Percentiles rank a stretch among this genome's conserved stretches.
Evolutionary conservation across 345 rosid species (phyloP).

Genomic region (Syzygium grande): DNA sequence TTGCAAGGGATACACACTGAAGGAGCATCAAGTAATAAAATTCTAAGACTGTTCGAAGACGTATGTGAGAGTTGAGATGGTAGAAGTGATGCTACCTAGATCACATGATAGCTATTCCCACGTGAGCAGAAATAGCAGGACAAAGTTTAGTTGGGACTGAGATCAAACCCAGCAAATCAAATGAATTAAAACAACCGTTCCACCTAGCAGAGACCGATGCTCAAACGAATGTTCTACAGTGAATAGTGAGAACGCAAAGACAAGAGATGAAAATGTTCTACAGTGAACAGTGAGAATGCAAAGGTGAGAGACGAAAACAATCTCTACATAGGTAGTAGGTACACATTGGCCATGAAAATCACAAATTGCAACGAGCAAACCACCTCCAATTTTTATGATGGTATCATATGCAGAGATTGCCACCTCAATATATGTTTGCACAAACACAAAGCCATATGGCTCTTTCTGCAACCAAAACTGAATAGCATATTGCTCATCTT

Average conservation of each 20-base stretch:
- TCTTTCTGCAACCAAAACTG: background rate
- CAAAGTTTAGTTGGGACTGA: background rate
- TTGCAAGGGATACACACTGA: background rate
- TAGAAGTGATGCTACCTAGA: background rate
- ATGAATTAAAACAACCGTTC: background rate
- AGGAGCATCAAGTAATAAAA: background rate
- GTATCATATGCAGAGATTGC: background rate
- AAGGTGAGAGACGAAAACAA: background rate
- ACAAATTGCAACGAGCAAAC: background rate
- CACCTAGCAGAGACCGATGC: background rate
- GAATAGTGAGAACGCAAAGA: background rate
- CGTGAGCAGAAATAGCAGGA: background rate
- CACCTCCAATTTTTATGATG: background rate
- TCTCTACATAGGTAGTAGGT: background rate
- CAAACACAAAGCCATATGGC: background rate
- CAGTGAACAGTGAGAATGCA: background rate
- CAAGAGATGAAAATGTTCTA: background rate
- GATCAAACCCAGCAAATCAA: background rate
- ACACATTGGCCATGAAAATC: background rate
- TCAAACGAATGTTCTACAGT: background rate
- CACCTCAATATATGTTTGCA: background rate
- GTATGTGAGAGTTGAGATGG: background rate
- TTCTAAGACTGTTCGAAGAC: background rate
- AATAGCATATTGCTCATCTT: background rate
- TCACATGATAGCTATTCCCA: background rate